Evolutionary conservation across 2,329 filamentous ascomycete genomes (phyloP), one percentile per base, ranked within the genome.

Genomic region (Aspergillus ochraceus): DNA sequence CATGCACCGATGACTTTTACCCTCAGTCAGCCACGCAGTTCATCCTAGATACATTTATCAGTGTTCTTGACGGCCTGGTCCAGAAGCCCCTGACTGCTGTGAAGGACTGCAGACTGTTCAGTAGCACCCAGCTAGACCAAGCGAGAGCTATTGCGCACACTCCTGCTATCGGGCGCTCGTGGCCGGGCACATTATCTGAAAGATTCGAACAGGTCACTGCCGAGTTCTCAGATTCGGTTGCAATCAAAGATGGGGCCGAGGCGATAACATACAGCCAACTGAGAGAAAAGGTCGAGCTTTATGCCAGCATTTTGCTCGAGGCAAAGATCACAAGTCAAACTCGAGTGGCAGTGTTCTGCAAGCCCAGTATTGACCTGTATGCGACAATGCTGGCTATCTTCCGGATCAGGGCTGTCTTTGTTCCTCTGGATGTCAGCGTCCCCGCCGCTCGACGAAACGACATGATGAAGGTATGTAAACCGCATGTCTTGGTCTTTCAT

Each of bases 351-450:
- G 47, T 60, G 9, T 53, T 55, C 29, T 26, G 32, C 8, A 42
- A 60, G 6, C 50, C 54, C 2, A 46, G 58, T 26, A 26, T 57
- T 8, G 63, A 70, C 39, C 70, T 65, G 65, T 65, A 72, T 26
- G 68, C 65, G 45, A 74, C 71, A 6, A 59, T 75, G 50, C 63
- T 78, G 3, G 75, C 72, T 5, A 70, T 76, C 20, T 52, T 73
- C 49, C 63, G 67, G 1, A 59, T 71, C 22, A 74, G 74, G 3
- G 72, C 66, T 8, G 60, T 68, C 3, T 78, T 76, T 52, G 55
- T 76, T 6, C 75, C 75, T 0, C 52, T 78, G 10, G 75, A 77
- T 55, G 60, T 64, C 3, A 65, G 68, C 12, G 68, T 64, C 8
- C 66, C 69, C 0, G 53, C 65, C 6, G 49, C 63, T n/a, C 68